Evolutionary conservation across 164 flowering plant species (phyloP).

Genomic region (Macadamia integrifolia): DNA sequence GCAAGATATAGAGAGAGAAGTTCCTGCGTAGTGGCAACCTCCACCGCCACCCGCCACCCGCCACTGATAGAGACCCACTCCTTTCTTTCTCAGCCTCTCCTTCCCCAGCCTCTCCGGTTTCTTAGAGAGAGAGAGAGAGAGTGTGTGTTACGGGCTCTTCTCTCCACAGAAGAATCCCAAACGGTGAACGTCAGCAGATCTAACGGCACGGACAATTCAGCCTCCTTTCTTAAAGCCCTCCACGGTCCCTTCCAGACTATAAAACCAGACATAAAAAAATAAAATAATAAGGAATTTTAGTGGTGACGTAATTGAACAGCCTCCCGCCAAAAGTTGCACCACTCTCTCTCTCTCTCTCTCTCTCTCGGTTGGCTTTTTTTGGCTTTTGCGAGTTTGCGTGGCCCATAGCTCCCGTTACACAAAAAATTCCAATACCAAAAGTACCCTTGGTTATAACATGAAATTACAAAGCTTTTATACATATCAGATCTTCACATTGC

Average conservation of each 20-base stretch:
- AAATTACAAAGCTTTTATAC: conserved; percentile 1
- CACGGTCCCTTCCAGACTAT: neutral
- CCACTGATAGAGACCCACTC: conserved; percentile 39
- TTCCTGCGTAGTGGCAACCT: conserved; percentile 14
- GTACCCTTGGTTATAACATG: neutral
- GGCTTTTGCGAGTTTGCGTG: neutral
- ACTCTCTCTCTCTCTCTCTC: neutral
- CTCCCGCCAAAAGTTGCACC: conserved; percentile 13
- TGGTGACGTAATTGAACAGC: conserved; percentile 23
- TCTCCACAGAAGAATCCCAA: neutral
- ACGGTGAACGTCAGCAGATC: conserved; percentile 15
- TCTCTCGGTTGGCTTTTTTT: neutral
- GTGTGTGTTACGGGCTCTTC: neutral
- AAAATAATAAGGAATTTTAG: neutral
- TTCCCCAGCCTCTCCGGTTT: neutral
- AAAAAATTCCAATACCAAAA: neutral
- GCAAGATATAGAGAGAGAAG: neutral
- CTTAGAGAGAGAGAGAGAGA: conserved; percentile 3
- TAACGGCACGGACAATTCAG: conserved; percentile 12
- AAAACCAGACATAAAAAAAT: neutral
- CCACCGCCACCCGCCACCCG: conserved; percentile 44
- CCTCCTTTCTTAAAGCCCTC: conserved; percentile 11
- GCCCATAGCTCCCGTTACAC: neutral
- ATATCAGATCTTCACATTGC: conserved; percentile 4
- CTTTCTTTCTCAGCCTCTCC: conserved; percentile 2